phyloP scores from a whole-genome alignment of 495 filamentous ascomycete species.

The Penicillium soppii region DNA sequence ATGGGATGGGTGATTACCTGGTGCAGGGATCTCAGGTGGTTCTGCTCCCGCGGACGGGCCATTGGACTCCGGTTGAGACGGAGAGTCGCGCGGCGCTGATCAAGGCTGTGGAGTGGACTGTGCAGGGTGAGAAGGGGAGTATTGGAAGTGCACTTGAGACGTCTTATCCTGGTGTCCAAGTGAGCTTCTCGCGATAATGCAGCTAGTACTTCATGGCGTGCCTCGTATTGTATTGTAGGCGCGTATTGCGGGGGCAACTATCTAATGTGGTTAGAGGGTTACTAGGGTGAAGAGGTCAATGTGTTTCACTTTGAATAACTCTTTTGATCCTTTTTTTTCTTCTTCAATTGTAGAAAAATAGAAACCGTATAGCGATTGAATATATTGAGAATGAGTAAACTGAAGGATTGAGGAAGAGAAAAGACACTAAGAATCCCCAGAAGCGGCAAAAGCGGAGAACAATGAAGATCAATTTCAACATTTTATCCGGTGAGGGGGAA shows the following conservation, averaged over 20 bases:
- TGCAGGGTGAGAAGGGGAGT: slow-evolving; percentile 38
- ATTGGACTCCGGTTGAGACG: slow-evolving; percentile 44
- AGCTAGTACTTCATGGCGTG: neutral
- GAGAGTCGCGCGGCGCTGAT: slow-evolving; percentile 36
- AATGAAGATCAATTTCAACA: neutral
- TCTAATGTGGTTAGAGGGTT: neutral
- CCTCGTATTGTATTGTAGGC: neutral
- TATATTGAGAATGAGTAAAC: neutral
- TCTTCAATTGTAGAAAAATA: neutral
- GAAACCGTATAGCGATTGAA: no score
- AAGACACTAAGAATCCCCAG: neutral
- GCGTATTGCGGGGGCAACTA: neutral
- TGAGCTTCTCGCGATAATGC: slow-evolving; percentile 33
- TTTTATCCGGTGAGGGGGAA: slow-evolving; percentile 1
- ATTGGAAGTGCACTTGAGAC: slow-evolving; percentile 26
- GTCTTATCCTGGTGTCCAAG: slow-evolving; percentile 31
- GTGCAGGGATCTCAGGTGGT: slow-evolving; percentile 39
- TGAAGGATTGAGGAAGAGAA: neutral
- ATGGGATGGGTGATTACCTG: slow-evolving; percentile 45
- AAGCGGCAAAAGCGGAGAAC: neutral
- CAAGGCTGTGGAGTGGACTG: slow-evolving; percentile 36
- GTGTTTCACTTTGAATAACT: neutral
- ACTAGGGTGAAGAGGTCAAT: neutral
- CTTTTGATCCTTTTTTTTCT: neutral
- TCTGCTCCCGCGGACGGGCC: slow-evolving; percentile 37